Percentiles rank a stretch among this genome's conserved stretches.
phyloP scores from a whole-genome alignment of 2,329 filamentous ascomycete genomes.

The Colletotrichum musae region DNA sequence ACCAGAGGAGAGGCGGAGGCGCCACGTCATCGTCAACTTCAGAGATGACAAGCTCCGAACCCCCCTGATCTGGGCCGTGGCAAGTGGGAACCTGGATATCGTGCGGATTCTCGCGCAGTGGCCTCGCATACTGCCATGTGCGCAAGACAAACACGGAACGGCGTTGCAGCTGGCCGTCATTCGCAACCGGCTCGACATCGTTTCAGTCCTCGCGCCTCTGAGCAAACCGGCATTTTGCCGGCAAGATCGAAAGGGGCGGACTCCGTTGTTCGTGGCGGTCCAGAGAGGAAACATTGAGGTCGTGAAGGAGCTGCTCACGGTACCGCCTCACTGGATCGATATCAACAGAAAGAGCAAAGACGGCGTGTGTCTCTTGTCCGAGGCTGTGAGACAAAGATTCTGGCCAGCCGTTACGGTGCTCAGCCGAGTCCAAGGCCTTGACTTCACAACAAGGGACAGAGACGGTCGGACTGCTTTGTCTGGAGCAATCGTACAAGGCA shows the following conservation, averaged over 20 bases:
- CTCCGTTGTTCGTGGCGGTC: background rate
- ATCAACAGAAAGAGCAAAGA: background rate
- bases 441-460: background rate
- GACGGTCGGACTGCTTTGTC: background rate
- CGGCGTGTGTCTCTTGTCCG: background rate
- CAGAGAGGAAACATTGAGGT: background rate
- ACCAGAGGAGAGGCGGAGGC: background rate
- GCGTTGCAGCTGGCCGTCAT: background rate
- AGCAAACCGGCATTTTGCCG: background rate
- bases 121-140: background rate
- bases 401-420: background rate
- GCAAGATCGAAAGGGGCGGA: background rate
- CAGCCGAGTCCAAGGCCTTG: background rate
- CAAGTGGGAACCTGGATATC: background rate
- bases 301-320: background rate
- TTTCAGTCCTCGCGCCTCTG: background rate
- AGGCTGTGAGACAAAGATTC: background rate
- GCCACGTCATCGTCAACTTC: background rate
- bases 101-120: background rate
- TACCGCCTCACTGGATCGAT: background rate
- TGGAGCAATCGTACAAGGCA: background rate
- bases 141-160: background rate
- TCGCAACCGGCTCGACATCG: background rate
- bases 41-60: background rate
- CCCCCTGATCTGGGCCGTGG: background rate